phyloP scores from a whole-genome alignment of 768 basidiomycete genomes.

The Daedaleopsis nitida region DNA sequence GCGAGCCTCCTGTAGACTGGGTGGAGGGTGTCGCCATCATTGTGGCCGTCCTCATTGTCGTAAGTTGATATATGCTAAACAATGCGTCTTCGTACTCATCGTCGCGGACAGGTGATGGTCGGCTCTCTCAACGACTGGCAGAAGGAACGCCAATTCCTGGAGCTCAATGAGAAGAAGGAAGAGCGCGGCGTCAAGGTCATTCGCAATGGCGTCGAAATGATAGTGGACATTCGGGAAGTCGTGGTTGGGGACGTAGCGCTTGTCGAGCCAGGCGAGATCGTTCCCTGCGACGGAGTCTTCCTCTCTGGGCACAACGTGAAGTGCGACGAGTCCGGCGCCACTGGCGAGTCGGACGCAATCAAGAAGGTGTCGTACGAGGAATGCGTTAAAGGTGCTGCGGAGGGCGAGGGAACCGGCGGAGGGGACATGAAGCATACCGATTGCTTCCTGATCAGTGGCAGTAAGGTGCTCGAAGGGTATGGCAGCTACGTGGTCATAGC shows the following conservation, averaged over 20 bases:
- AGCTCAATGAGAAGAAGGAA: constrained; percentile 92
- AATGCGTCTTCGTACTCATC: neutral
- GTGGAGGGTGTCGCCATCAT: constrained; percentile 91
- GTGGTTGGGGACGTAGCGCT: constrained; percentile 93
- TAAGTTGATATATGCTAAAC: constrained; percentile 31
- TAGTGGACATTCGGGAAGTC: constrained; percentile 61
- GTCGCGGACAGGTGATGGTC: constrained; percentile 60
- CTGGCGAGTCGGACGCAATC: constrained; percentile 96
- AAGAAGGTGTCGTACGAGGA: constrained; percentile 82
- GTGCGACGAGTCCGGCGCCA: constrained; percentile 96
- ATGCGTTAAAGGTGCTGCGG: constrained; percentile 43
- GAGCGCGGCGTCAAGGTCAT: constrained; percentile 84
- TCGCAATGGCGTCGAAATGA: constrained; percentile 29
- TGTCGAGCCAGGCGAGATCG: constrained; percentile 92
- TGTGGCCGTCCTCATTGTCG: constrained; percentile 74
- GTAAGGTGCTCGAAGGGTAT: constrained; percentile 93
- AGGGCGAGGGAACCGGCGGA: constrained; percentile 31
- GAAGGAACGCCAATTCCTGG: constrained; percentile 94
- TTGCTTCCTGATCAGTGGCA: constrained; percentile 90
- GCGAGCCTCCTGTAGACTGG: constrained; percentile 88
- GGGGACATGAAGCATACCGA: constrained; percentile 59
- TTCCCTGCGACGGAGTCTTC: constrained; percentile 97
- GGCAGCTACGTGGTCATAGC: constrained; percentile 92
- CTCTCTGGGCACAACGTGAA: constrained; percentile 89
- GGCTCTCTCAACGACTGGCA: constrained; percentile 98